phyloP scores from a whole-genome alignment of 345 rosid genomes.

The Arabidopsis suecica region DNA sequence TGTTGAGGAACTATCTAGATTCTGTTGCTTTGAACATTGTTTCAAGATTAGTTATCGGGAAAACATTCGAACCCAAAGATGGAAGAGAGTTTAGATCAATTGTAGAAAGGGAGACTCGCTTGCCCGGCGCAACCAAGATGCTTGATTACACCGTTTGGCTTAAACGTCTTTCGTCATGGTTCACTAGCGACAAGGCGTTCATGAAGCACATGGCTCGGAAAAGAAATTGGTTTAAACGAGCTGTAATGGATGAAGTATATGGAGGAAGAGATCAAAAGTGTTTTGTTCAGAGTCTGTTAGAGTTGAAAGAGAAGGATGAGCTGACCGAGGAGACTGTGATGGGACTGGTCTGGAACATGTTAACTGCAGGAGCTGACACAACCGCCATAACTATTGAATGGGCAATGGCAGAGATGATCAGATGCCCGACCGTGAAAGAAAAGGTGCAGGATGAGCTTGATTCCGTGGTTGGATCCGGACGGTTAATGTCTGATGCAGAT shows the following conservation, averaged over 20 bases:
- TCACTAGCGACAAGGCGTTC: constrained; percentile 19
- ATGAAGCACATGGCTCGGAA: constrained; percentile 28
- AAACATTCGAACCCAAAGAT: constrained; percentile 35
- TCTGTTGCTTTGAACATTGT: constrained; percentile 38
- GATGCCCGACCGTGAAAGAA: constrained; percentile 30
- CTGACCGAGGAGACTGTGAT: constrained; percentile 47
- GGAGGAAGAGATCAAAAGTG: constrained; percentile 32
- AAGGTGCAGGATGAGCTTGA: constrained; percentile 48
- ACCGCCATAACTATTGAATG: constrained; percentile 51
- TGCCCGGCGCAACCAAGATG: constrained; percentile 23
- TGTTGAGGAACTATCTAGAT: constrained; percentile 36
- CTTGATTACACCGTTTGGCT: constrained; percentile 43
- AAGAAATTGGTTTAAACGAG: constrained; percentile 22
- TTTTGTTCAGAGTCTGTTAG: constrained; percentile 38
- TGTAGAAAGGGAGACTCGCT: constrained; percentile 31
- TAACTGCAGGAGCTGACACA: constrained; percentile 58
- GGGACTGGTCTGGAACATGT: constrained; percentile 59
- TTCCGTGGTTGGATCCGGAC: constrained; percentile 42
- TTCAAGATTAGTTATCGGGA: constrained; percentile 40
- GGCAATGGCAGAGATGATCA: constrained; percentile 57
- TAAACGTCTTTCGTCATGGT: constrained; percentile 21
- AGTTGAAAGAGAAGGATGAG: constrained; percentile 39
- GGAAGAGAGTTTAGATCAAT: constrained; percentile 39
- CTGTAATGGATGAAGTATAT: constrained; percentile 22
- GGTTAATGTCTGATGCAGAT: constrained; percentile 50